Evolutionary conservation across 2,329 filamentous ascomycete species (phyloP).

Genomic region (Pestalotiopsis sp.): DNA sequence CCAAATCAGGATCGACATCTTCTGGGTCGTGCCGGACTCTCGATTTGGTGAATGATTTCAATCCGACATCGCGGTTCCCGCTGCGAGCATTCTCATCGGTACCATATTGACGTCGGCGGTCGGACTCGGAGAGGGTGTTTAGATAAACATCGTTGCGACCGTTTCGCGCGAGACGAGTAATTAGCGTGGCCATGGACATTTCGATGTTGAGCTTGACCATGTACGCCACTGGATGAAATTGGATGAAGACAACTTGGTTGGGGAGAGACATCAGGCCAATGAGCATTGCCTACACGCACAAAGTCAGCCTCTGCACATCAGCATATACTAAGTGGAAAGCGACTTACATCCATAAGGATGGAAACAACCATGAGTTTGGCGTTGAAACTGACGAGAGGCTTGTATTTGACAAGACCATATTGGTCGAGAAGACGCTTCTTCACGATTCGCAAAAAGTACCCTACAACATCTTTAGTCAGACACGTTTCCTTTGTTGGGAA

Average conservation of each 20-base stretch:
- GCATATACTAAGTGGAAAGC: slow-evolving; percentile 17
- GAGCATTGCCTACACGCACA: slow-evolving; percentile 28
- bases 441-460: slow-evolving; percentile 51
- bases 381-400: slow-evolving; percentile 52
- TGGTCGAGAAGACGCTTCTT: slow-evolving; percentile 49
- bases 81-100: neutral
- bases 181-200: slow-evolving; percentile 54
- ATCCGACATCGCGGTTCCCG: slow-evolving; percentile 10
- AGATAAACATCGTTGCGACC: slow-evolving; percentile 6
- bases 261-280: slow-evolving; percentile 49
- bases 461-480: neutral
- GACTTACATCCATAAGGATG: slow-evolving; percentile 49
- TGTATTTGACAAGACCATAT: slow-evolving; percentile 51
- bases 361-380: slow-evolving; percentile 51
- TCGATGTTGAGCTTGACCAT: slow-evolving; percentile 53
- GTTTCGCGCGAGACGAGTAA: slow-evolving; percentile 28
- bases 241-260: slow-evolving; percentile 50
- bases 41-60: slow-evolving; percentile 40
- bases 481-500: neutral
- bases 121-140: slow-evolving; percentile 9
- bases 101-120: slow-evolving; percentile 7
- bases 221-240: slow-evolving; percentile 45
- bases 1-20: slow-evolving; percentile 36
- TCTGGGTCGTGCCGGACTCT: slow-evolving; percentile 48
- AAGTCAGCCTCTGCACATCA: neutral